Base-by-base conservation (phyloP, 208 protist genomes). In the Naegleria lovaniensis region DNA sequence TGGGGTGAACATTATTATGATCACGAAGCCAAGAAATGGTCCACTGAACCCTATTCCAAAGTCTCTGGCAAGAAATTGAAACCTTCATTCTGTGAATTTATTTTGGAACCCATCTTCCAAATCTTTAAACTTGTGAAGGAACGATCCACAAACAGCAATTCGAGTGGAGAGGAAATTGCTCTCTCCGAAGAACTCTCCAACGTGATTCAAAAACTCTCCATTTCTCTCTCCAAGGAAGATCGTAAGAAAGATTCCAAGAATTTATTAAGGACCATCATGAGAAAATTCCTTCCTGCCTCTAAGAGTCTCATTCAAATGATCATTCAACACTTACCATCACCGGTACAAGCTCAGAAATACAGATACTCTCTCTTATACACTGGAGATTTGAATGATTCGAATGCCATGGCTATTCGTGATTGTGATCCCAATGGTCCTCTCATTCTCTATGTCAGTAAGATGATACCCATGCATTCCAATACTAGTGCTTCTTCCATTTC, bases 361-460 rank as follows among this genome's bases (percentile, higher is more conserved):
- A 95, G 99, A 93, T 95, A 94, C n/a, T 97, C 98, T 90, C 96
- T 95, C 79, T 95, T 99, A 19, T 99, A 99, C 96, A 98, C 97
- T 83, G 98, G 98, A 90, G 97, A 97, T 75, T 38, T 95, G 13
- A 97, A 99, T 83, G 98, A 99, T 93, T 94, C 90, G 91, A 96
- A 94, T 94, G 97, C 94, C 88, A 93, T 92, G 29, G 96, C 94
- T 88, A 99, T 99, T 91, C 92, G 93, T 43, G 95, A 98, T 79
- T 99, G 98, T 92, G 94, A 98, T 94, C 95, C 96, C 51, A 95
- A 97, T 6, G 98, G 96, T 52, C 98, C 98, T 48, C 93, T 99
- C 29, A 98, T 99, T 94, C 93, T 99, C 93, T 99, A 99, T 96
- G 96, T 99, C 91, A 99, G 97, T 93, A 99, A 99, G 97, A 99